These are phyloP conservation scores for Botrytis byssoidea DNA, from an alignment of 2,329 filamentous ascomycete species.

Conservation along the genomic window DNA sequence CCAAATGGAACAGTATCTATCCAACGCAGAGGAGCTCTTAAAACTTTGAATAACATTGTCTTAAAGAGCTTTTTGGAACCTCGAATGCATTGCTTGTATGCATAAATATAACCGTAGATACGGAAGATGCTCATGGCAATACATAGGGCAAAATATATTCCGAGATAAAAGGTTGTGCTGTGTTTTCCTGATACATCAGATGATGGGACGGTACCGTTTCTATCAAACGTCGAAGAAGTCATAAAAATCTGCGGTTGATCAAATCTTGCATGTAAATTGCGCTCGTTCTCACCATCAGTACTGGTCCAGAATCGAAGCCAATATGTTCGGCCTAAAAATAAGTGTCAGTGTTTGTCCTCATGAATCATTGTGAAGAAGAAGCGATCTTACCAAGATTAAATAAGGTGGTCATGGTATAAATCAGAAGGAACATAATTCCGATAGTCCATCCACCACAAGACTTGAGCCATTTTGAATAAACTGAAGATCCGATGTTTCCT, in stretches of 20 bases:
- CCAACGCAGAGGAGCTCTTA: slow-evolving; percentile 71
- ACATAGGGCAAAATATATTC: slow-evolving; percentile 18
- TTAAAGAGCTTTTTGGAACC: slow-evolving; percentile 66
- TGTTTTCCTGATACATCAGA: background rate
- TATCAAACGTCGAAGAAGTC: background rate
- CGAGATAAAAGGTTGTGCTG: slow-evolving; percentile 18
- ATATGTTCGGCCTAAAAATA: slow-evolving; percentile 15
- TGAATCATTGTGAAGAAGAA: background rate
- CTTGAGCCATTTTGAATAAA: slow-evolving; percentile 18
- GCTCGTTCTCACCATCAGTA: background rate
- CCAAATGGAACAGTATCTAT: slow-evolving; percentile 74
- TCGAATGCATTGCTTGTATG: slow-evolving; percentile 61
- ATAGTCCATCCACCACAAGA: slow-evolving; percentile 18
- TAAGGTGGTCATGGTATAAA: slow-evolving; percentile 4
- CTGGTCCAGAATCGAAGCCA: slow-evolving; percentile 22
- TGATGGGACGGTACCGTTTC: background rate
- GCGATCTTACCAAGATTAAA: background rate
- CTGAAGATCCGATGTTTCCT: slow-evolving; percentile 19
- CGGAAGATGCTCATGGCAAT: slow-evolving; percentile 1
- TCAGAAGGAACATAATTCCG: slow-evolving; percentile 5
- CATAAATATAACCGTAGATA: slow-evolving; percentile 53
- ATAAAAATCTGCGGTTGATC: background rate
- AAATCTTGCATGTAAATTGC: background rate
- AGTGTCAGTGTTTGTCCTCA: background rate
- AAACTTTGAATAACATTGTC: slow-evolving; percentile 61